Conservation (phyloP, 768 basidiomycete genomes). For the Kwoniella sp. region DNA sequence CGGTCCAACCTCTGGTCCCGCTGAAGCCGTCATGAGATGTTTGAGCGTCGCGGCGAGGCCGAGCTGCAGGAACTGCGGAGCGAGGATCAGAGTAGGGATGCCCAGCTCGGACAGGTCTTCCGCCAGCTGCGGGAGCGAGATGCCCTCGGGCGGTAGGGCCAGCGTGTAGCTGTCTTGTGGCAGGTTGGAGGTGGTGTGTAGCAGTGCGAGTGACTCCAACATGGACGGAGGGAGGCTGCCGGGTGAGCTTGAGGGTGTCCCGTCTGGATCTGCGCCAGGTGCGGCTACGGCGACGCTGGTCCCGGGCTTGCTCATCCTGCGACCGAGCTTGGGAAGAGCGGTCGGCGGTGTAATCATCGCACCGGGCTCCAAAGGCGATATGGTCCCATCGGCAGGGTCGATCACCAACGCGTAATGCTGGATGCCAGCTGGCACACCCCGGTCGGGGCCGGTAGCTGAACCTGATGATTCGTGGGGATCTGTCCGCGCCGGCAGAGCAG, state of each 20-base stretch:
- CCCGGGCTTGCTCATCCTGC: too few species aligned
- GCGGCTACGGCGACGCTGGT: not conserved
- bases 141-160: slow-evolving; percentile 12
- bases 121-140: slow-evolving; percentile 6
- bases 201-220: slow-evolving; percentile 16
- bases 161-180: slow-evolving; percentile 10
- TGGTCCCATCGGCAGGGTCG: slow-evolving; percentile 1
- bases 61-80: not conserved
- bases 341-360: too few species aligned
- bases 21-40: too few species aligned
- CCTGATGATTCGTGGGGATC: too few species aligned
- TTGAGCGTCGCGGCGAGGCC: not conserved
- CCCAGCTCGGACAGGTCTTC: slow-evolving; percentile 8
- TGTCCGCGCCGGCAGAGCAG: slow-evolving; percentile 1
- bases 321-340: too few species aligned
- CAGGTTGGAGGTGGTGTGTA: slow-evolving; percentile 9
- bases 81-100: slow-evolving; percentile 2
- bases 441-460: not conserved
- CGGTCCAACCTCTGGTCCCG: too few species aligned
- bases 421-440: not conserved
- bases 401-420: slow-evolving; percentile 13
- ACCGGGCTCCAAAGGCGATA: not conserved
- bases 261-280: too few species aligned
- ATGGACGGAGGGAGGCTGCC: slow-evolving; percentile 1
- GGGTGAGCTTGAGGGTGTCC: too few species aligned